Evolutionary conservation across 192 early-diverging fungal genomes (phyloP), one percentile per base, ranked within the genome.

Genomic region (Backusella psychrophila): DNA sequence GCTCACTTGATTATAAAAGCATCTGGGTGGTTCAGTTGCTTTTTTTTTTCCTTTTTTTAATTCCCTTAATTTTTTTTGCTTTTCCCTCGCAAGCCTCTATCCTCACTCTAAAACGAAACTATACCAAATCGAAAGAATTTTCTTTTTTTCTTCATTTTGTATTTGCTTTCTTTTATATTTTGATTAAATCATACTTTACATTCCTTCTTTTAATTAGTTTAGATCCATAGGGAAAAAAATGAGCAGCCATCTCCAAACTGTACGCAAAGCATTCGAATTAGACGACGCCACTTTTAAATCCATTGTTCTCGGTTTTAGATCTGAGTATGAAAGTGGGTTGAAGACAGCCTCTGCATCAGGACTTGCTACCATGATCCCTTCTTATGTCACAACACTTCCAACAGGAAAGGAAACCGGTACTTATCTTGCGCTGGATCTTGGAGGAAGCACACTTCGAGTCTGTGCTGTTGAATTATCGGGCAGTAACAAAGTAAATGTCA

Each of bases 361-460:
- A 59, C 67, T 84, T 36, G 74, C 83, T 66, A 91, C 89, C 65
- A 96, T 97, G 96, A 93, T 98, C 75, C 98, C 96, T 34, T 94
- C 95, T 6, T 97, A 89, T 82, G 93, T 97, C 75, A 88, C 90
- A 14, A 80, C 84, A 63, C 82, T 92, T 11, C 96, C 98, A 6
- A 90, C 85, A 19, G 96, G 97, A 31, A 86, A 81, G 53, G 96
- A 99, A 80, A 89, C 82, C 19, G 98, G 98, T 35, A 87, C 90
- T 35, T 96, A 90, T 87, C 87, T 96, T 69, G 96, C 97, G 4
- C 87, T 99, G 59, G 96, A 98, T 78, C 84, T 98, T 70, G 97
- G 98, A 63, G 96, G 97, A 34, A 96, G 95, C 52, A 97, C 96
- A 85, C 90, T 99, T 75, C 93, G 97, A 56, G 95, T 97, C 21